Evolutionary conservation across 2,329 filamentous ascomycete genomes (phyloP).

Genomic region (Cucurbitaria berberidis): DNA sequence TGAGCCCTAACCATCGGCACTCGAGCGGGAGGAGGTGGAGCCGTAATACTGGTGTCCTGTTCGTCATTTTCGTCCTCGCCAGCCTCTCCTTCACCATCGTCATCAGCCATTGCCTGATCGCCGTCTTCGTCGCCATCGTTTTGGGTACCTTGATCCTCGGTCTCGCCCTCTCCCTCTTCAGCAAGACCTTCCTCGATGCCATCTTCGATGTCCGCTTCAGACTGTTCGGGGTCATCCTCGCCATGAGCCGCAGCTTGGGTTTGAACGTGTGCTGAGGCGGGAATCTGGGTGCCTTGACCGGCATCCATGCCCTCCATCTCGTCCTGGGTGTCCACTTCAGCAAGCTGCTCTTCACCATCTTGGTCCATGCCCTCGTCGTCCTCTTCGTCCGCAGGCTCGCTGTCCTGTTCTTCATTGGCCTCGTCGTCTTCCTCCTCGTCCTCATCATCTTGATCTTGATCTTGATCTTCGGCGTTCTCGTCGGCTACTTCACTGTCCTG

Average conservation of each 20-base stretch:
- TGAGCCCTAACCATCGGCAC: slow-evolving; percentile 19
- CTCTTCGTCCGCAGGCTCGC: slow-evolving; percentile 1
- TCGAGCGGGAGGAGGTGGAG: slow-evolving; percentile 6
- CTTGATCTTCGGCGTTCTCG: slow-evolving; percentile 11
- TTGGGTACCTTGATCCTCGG: background rate
- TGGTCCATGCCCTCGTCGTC: slow-evolving; percentile 6
- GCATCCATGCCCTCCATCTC: slow-evolving; percentile 5
- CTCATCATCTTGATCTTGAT: slow-evolving; percentile 6
- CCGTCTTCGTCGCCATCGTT: slow-evolving; percentile 1
- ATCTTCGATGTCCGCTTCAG: slow-evolving; percentile 1
- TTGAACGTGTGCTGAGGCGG: background rate
- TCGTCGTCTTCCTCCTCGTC: slow-evolving; percentile 11
- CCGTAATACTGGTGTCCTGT: background rate
- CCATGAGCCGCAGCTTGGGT: background rate
- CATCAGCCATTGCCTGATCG: slow-evolving; percentile 5
- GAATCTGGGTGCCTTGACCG: background rate
- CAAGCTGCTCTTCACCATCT: slow-evolving; percentile 6
- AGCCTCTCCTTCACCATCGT: slow-evolving; percentile 8
- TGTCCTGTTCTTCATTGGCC: slow-evolving; percentile 10
- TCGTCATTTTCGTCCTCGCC: slow-evolving; percentile 9
- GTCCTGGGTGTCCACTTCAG: slow-evolving; percentile 7
- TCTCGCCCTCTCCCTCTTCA: slow-evolving; percentile 1
- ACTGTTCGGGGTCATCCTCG: background rate
- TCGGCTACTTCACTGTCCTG: slow-evolving; percentile 12
- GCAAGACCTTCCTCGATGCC: slow-evolving; percentile 1